Conservation (phyloP, 2,329 filamentous ascomycete genomes). For the Penicillium sp. region DNA sequence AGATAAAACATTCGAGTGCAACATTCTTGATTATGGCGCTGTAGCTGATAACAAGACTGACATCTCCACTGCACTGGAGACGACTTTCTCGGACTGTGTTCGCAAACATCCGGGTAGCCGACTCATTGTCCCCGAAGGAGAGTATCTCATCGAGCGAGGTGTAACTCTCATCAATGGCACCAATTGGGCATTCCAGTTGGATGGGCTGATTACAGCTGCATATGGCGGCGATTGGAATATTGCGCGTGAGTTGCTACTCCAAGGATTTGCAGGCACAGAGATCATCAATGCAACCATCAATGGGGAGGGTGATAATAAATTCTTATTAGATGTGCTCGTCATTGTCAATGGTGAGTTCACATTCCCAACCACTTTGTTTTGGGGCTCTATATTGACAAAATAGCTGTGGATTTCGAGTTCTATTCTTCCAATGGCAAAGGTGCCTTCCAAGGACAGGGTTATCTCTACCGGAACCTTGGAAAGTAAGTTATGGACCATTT, state of each 20-base stretch:
- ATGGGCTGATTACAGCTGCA: slow-evolving; percentile 36
- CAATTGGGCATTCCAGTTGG: slow-evolving; percentile 37
- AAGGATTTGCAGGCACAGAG: slow-evolving; percentile 30
- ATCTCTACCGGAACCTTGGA: slow-evolving; percentile 31
- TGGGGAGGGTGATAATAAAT: slow-evolving; percentile 34
- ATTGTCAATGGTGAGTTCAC: slow-evolving; percentile 31
- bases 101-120: slow-evolving; percentile 23
- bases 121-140: slow-evolving; percentile 29
- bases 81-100: slow-evolving; percentile 22
- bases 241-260: slow-evolving; percentile 31
- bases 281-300: slow-evolving; percentile 34
- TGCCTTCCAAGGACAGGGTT: slow-evolving; percentile 40
- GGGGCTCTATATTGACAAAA: not conserved
- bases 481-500: slow-evolving; percentile 21
- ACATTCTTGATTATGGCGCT: slow-evolving; percentile 16
- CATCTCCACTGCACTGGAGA: slow-evolving; percentile 16
- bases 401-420: slow-evolving; percentile 38
- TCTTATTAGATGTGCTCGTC: slow-evolving; percentile 32
- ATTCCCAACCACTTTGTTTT: not conserved
- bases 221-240: slow-evolving; percentile 33
- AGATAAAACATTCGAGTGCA: slow-evolving; percentile 14
- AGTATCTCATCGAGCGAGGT: slow-evolving; percentile 29
- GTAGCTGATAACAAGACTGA: slow-evolving; percentile 16
- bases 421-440: slow-evolving; percentile 37
- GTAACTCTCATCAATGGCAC: slow-evolving; percentile 33